Evolutionary conservation across 2,329 filamentous ascomycete genomes (phyloP).

Genomic region (Monascus ruber): DNA sequence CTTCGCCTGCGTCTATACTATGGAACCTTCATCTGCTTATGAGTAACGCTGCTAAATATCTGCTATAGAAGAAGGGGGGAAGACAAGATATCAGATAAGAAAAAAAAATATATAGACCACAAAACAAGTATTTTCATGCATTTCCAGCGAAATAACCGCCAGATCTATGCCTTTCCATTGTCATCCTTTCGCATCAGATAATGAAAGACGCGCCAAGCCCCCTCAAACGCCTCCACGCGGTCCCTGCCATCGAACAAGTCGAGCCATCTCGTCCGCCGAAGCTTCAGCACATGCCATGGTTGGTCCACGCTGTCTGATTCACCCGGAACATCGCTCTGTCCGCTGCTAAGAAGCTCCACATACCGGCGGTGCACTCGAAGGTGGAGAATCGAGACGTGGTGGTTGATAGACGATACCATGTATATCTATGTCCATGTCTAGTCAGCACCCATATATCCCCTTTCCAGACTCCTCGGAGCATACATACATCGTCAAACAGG

Average conservation of each 20-base stretch:
- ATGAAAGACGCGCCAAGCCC: conserved; percentile 47
- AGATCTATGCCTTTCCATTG: too few species aligned
- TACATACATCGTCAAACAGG: conserved; percentile 44
- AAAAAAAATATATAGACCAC: too few species aligned
- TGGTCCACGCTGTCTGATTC: conserved; percentile 14
- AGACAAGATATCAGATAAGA: too few species aligned
- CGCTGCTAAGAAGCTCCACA: conserved; percentile 42
- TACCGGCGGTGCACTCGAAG: conserved; percentile 47
- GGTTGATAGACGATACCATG: conserved; percentile 51
- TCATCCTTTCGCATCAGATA: conserved; percentile 35
- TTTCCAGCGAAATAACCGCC: neutral
- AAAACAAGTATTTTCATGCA: neutral
- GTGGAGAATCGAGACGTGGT: conserved; percentile 50
- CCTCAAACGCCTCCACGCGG: conserved; percentile 44
- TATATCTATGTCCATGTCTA: conserved; percentile 37
- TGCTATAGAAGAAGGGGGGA: too few species aligned
- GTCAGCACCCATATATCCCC: conserved; percentile 1
- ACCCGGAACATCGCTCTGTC: conserved; percentile 18
- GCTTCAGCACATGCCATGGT: conserved; percentile 41
- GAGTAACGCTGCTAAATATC: too few species aligned
- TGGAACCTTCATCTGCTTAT: too few species aligned
- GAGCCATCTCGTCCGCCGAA: conserved; percentile 49
- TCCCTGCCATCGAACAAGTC: conserved; percentile 45
- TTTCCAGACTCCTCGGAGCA: neutral
- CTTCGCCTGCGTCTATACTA: too few species aligned